Conservation (phyloP, 345 rosid genomes). For the Lagerstroemia speciosa region DNA sequence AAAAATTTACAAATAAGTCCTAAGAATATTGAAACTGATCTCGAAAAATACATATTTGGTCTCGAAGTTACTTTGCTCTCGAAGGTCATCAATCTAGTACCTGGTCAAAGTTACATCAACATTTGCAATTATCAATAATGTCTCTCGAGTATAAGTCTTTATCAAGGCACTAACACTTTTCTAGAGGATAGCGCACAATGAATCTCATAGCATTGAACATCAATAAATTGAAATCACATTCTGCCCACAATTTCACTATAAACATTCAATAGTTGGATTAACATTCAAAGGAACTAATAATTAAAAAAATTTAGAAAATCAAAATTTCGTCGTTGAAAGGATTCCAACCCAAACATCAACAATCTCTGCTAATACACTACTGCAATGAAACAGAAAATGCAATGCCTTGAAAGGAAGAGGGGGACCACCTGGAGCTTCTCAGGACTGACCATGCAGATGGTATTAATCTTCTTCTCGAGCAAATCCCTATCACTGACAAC, state of each 20-base stretch:
- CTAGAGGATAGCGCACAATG: background rate
- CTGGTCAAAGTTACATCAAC: conserved; percentile 75
- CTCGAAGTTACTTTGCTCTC: conserved; percentile 71
- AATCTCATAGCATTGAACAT: background rate
- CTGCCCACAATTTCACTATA: too few species aligned
- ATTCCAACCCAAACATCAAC: background rate
- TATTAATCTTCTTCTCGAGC: conserved; percentile 36
- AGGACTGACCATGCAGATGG: conserved; percentile 56
- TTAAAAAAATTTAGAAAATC: too few species aligned
- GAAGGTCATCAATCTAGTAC: conserved; percentile 45
- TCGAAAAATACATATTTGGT: too few species aligned
- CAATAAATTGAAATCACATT: background rate
- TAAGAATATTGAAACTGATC: too few species aligned
- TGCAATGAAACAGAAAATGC: background rate
- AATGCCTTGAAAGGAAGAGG: too few species aligned
- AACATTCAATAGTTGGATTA: too few species aligned
- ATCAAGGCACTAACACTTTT: background rate
- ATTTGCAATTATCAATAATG: conserved; percentile 47
- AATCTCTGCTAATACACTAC: background rate
- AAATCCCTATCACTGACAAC: conserved; percentile 32
- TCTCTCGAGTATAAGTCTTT: background rate
- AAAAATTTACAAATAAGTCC: too few species aligned
- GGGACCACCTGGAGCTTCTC: conserved; percentile 64
- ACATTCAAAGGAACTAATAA: too few species aligned
- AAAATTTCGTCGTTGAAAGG: background rate